Evolutionary conservation across 768 basidiomycete genomes (phyloP).

Genomic region (Daedalea quercina): DNA sequence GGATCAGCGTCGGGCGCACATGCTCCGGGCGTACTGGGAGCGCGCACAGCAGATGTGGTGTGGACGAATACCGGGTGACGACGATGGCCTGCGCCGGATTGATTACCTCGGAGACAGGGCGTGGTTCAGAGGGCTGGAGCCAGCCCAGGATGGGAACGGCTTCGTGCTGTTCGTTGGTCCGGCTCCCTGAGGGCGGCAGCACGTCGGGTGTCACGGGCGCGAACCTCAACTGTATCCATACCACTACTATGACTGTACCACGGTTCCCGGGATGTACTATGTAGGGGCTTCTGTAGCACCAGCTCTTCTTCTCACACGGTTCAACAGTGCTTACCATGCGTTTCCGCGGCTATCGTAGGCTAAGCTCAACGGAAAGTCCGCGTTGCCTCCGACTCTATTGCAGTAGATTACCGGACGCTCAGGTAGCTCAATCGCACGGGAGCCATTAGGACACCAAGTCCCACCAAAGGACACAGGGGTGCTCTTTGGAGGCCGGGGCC

Average conservation of each 20-base stretch:
- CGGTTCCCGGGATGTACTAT: neutral
- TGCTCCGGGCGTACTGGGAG: conserved; percentile 14
- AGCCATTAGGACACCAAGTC: neutral
- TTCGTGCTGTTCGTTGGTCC: conserved; percentile 26
- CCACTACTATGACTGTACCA: neutral
- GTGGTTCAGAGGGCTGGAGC: conserved; percentile 48
- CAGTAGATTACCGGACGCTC: neutral
- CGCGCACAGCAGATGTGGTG: conserved; percentile 14
- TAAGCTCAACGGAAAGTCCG: neutral
- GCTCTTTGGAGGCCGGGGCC: too few relatives aligned
- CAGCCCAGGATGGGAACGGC: conserved; percentile 40
- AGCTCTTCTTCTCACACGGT: neutral
- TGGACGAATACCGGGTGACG: conserved; percentile 17
- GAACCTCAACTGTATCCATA: neutral
- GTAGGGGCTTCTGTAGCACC: neutral
- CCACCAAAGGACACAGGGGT: too few relatives aligned
- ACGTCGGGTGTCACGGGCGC: neutral
- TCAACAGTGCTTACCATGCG: neutral
- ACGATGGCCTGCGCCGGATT: conserved; percentile 28
- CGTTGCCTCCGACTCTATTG: neutral
- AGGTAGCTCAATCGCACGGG: neutral
- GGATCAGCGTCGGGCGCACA: conserved; percentile 7
- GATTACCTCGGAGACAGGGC: conserved; percentile 44
- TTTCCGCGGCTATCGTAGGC: neutral
- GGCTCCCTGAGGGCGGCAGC: neutral